phyloP scores from a whole-genome alignment of 257 asterid genomes.

The Primulina huaijiensis region DNA sequence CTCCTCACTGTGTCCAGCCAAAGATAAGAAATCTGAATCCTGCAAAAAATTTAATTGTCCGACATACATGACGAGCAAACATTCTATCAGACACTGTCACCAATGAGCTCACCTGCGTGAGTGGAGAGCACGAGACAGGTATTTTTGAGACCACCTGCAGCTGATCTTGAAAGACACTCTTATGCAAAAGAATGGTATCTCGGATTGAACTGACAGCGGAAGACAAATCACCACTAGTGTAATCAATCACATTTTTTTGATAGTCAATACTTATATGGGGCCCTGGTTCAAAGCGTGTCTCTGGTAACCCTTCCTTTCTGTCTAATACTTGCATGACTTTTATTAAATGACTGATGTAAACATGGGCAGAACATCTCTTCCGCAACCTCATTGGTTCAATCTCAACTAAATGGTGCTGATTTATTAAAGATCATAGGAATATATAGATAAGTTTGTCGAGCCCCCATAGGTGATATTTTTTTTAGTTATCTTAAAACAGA shows the following conservation, averaged over 20 bases:
- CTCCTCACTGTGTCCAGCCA: conserved; percentile 34
- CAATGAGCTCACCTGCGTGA: conserved; percentile 41
- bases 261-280: conserved; percentile 16
- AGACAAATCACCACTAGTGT: conserved; percentile 25
- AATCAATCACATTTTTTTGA: conserved; percentile 22
- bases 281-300: conserved; percentile 36
- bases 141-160: conserved; percentile 43
- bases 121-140: conserved; percentile 28
- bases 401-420: conserved; percentile 36
- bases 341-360: conserved; percentile 54
- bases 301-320: conserved; percentile 27
- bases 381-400: conserved; percentile 40
- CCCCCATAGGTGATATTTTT: conserved; percentile 7
- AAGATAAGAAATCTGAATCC: conserved; percentile 43
- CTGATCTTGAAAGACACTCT: conserved; percentile 54
- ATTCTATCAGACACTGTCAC: not conserved
- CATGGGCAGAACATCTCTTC: conserved; percentile 67
- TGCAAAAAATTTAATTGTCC: conserved; percentile 26
- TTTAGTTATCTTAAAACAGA: conserved; percentile 14
- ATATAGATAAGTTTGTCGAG: conserved; percentile 6
- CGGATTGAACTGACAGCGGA: conserved; percentile 30
- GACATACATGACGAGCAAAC: not conserved
- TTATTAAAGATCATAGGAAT: conserved; percentile 13
- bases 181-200: conserved; percentile 46
- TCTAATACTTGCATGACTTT: conserved; percentile 45